Evolutionary conservation across 1,284 basidiomycete genomes (phyloP), one percentile per base, ranked within the genome.

Genomic region (Sphagnurus paluster): DNA sequence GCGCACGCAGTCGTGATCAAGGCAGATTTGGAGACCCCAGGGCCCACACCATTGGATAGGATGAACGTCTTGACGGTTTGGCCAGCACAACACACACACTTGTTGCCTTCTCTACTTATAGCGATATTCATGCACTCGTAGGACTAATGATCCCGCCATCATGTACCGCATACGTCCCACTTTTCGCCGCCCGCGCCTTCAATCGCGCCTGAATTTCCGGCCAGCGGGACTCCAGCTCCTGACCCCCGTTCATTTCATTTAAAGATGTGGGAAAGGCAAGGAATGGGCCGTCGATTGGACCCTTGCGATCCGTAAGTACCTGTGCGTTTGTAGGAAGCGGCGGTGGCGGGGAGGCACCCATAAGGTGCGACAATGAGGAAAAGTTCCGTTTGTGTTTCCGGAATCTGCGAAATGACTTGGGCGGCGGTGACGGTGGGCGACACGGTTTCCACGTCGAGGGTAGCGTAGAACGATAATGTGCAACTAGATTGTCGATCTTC

Each of bases 151-250:
- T 49, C 10, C 48, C 51, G 28, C 54, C 49, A 35, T 51, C 24
- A 36, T 55, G 49, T 36, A 53, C 35, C n/a, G 51, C 53, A 50
- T 53, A 57, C n/a, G 40, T 42, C 13, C 46, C 33, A 28, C 49
- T 57, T 39, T 57, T 55, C 47, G 44, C 42, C n/a, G 55, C 55
- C 36, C 55, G 55, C 5, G 49, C 53, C 33, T 44, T 55, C 39
- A 57, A 20, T 4, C 37, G 41, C 33, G 38, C 33, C 43, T 46
- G 40, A 14, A 57, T 37, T 9, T 53, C 51, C 10, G 24, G 25
- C 42, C 48, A 50, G 11, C 30, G 23, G 2, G 50, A 43, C 14
- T 49, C 47, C 14, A 13, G 17, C 2, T 32, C 38, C 1, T n/a
- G n/a, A n/a, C n/a, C n/a, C n/a, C n/a, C n/a, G n/a, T n/a, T n/a